Base-by-base conservation (phyloP, 2,329 filamentous ascomycete species). In the Colletotrichum abscissum region DNA sequence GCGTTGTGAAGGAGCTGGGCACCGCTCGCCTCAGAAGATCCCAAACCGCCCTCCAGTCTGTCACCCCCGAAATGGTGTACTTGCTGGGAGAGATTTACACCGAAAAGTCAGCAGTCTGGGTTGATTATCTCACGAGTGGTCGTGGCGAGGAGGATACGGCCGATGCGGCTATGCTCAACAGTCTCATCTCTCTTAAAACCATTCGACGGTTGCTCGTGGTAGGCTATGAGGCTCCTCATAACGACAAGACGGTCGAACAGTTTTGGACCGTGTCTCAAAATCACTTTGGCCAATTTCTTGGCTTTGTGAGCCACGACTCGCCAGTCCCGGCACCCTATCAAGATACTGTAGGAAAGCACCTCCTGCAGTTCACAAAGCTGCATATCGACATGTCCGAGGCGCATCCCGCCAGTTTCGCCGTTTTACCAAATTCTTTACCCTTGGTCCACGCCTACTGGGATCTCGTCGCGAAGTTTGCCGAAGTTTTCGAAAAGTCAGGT, bases 301-400 rank as follows among this genome's bases (percentile, higher is more conserved):
- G 85, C 28, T 89, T 93, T 72, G 86, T 92, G 64, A 87, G 88
- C 76, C 86, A 88, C 55, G 87, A 90, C 63, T 87, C 87, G n/a
- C 83, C 85, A 6, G 81, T 89, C 3, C 83, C 92, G 1, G 81
- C 86, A 4, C 82, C 84, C 4, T 88, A 91, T 28, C 89, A 90
- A 72, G 89, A 88, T 46, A 80, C 93, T 28, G 85, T 97, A n/a
- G 93, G 94, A 76, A 97, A 95, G 80, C 95, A 98, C 79, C 86
- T 98, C 2, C 84, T 98, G 55, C 95, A 98, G 79, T 92, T 98
- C 63, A 92, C 95, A 4, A 99, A 98, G 82, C 86, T 99, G 3
- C 97, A 98, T 80, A 88, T 97, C 52, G 92, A 95, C 69, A 96
- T 98, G 92, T 91, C 94, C 1, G 90, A 91, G 63, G 85, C 87